Percentiles rank a stretch among this genome's conserved stretches.
phyloP scores from a whole-genome alignment of 2,329 filamentous ascomycete species.

The Cryoendolithus antarcticus region DNA sequence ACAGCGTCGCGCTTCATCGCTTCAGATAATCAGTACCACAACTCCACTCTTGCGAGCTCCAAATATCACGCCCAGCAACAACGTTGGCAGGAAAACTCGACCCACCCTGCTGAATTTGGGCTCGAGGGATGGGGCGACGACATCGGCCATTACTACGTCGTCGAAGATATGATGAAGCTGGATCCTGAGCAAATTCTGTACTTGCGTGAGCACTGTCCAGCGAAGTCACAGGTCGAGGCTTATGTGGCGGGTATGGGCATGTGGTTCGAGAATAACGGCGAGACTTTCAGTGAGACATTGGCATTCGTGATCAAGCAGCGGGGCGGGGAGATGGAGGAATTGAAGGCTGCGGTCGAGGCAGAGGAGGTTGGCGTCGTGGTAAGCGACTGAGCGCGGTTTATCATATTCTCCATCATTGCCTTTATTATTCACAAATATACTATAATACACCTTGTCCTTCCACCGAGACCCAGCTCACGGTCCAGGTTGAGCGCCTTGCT shows the following conservation, averaged over 20 bases:
- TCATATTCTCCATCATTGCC: too few relatives aligned
- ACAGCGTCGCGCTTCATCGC: conserved; percentile 13
- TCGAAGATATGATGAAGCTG: conserved; percentile 53
- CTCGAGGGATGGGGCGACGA: conserved; percentile 54
- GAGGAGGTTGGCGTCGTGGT: conserved; percentile 56
- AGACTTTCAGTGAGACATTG: conserved; percentile 49
- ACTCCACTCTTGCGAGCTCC: conserved; percentile 20
- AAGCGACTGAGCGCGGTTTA: too few relatives aligned
- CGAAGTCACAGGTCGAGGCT: conserved; percentile 45
- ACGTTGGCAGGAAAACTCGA: conserved; percentile 34
- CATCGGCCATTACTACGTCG: conserved; percentile 50
- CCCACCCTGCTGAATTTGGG: conserved; percentile 21
- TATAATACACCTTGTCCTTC: too few relatives aligned
- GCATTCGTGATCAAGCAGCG: conserved; percentile 44
- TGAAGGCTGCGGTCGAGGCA: conserved; percentile 56
- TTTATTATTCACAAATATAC: too few relatives aligned
- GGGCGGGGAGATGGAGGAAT: conserved; percentile 37
- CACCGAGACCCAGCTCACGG: too few relatives aligned
- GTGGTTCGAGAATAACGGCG: conserved; percentile 53
- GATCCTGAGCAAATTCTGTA: conserved; percentile 48
- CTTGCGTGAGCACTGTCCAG: conserved; percentile 42
- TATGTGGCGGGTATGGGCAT: conserved; percentile 41
- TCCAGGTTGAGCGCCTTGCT: too few relatives aligned
- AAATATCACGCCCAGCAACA: conserved; percentile 36
- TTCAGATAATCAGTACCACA: conserved; percentile 27